A percentile compares a stretch with the other conserved stretches of the same genome.
Conservation (phyloP, 2,329 filamentous ascomycete genomes). For the Ramularia endophylla region DNA sequence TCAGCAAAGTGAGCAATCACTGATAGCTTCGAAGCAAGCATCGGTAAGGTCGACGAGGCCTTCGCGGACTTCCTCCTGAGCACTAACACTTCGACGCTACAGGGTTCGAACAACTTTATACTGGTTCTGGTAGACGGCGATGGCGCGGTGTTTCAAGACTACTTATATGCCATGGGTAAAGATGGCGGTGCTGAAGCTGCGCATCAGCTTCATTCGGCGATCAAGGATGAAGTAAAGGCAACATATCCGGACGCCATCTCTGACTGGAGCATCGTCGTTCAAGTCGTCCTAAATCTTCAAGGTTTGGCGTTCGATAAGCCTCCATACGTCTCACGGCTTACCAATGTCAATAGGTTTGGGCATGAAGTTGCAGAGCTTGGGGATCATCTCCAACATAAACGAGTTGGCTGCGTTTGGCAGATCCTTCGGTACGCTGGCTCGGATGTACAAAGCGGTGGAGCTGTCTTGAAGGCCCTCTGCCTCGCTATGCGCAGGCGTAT, state of each 20-base stretch:
- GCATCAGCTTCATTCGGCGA: slow-evolving; percentile 36
- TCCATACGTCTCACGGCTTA: too few relatives aligned
- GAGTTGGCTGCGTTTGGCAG: slow-evolving; percentile 40
- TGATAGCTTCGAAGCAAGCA: slow-evolving; percentile 21
- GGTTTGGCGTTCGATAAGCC: too few relatives aligned
- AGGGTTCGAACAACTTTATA: slow-evolving; percentile 38
- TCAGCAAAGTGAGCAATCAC: slow-evolving; percentile 14
- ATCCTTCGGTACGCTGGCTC: slow-evolving; percentile 34
- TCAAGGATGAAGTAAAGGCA: slow-evolving; percentile 37
- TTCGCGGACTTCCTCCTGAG: not conserved
- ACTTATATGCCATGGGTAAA: slow-evolving; percentile 35
- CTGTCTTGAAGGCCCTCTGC: too few relatives aligned
- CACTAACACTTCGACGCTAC: slow-evolving; percentile 1
- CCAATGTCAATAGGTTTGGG: too few relatives aligned
- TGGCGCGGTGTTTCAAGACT: slow-evolving; percentile 42
- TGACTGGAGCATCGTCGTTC: slow-evolving; percentile 42
- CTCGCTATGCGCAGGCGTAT: too few relatives aligned
- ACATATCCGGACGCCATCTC: slow-evolving; percentile 35
- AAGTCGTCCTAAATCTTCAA: slow-evolving; percentile 43
- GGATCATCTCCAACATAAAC: slow-evolving; percentile 34
- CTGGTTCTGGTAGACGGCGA: slow-evolving; percentile 46
- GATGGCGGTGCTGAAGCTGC: slow-evolving; percentile 45
- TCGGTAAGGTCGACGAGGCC: slow-evolving; percentile 15
- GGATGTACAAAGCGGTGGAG: too few relatives aligned
- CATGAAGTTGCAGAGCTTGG: slow-evolving; percentile 37